Percentiles rank a stretch among this genome's conserved stretches.
phyloP scores from a whole-genome alignment of 2,329 filamentous ascomycete genomes.

The Periconia macrospinosa region DNA sequence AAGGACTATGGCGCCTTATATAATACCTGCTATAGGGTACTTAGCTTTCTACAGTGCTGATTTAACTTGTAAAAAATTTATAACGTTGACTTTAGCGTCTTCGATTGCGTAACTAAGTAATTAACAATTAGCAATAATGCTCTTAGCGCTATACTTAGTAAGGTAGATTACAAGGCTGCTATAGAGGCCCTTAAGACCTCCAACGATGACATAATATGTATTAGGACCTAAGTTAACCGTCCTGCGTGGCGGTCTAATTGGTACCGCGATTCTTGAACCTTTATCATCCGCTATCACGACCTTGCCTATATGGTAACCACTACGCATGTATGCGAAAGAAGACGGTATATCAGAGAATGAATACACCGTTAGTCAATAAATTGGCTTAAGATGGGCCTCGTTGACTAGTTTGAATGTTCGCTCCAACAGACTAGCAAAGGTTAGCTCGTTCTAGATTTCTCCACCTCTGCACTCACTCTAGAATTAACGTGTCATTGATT shows the following conservation, averaged over 20 bases:
- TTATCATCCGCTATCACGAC: slow-evolving; percentile 33
- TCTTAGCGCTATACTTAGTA: slow-evolving; percentile 14
- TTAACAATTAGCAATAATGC: neutral
- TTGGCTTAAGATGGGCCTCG: slow-evolving; percentile 28
- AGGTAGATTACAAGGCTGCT: slow-evolving; percentile 15
- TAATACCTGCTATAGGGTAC: slow-evolving; percentile 26
- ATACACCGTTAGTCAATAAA: slow-evolving; percentile 25
- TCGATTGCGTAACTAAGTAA: too few relatives aligned
- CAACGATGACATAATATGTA: slow-evolving; percentile 18
- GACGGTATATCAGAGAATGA: slow-evolving; percentile 26
- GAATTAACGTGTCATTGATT: slow-evolving; percentile 2
- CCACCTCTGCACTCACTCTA: neutral
- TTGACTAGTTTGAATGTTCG: neutral
- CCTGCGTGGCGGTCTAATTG: neutral
- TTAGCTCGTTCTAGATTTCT: neutral
- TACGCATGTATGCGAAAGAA: slow-evolving; percentile 32
- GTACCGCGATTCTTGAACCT: neutral
- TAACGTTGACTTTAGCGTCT: neutral
- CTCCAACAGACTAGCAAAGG: too few relatives aligned
- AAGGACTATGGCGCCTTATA: slow-evolving; percentile 39
- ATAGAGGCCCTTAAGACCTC: slow-evolving; percentile 18
- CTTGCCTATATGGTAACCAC: slow-evolving; percentile 43
- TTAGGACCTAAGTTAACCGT: neutral
- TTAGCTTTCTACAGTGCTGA: neutral
- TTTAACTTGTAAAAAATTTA: neutral